A percentile compares a stretch with the other conserved stretches of the same genome.
phyloP scores from a whole-genome alignment of 495 filamentous ascomycete genomes.

The Xylaria palmicola region DNA sequence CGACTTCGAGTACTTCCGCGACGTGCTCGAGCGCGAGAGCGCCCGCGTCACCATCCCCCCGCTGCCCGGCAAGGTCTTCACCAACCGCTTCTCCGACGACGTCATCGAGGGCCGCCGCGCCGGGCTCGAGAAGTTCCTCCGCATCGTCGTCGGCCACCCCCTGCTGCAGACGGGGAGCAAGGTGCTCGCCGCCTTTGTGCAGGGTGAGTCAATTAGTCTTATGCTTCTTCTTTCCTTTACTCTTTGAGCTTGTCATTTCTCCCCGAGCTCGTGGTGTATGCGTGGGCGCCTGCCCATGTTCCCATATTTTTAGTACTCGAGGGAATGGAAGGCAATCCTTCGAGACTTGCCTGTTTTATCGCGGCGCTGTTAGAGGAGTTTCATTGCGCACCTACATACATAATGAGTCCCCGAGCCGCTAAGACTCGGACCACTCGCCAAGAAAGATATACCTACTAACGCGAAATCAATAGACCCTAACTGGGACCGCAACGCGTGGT shows the following conservation, averaged over 20 bases:
- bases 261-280: too few species aligned
- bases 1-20: constrained; percentile 98
- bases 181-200: constrained; percentile 91
- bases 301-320: background rate
- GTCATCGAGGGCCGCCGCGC: constrained; percentile 95
- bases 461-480: constrained; percentile 59
- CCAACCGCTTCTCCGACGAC: constrained; percentile 96
- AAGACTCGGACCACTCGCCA: too few species aligned
- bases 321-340: too few species aligned
- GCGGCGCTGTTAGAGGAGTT: background rate
- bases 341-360: background rate
- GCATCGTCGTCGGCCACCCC: constrained; percentile 97
- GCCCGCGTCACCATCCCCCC: constrained; percentile 95
- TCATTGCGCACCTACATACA: background rate
- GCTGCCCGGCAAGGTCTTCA: constrained; percentile 95
- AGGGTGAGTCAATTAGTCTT: constrained; percentile 85
- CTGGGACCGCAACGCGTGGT: constrained; percentile 81
- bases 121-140: constrained; percentile 90
- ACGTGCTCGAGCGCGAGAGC: constrained; percentile 93
- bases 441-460: background rate
- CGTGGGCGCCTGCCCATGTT: background rate
- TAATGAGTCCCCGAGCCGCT: too few species aligned
- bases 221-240: background rate
- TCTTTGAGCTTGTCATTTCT: constrained; percentile 12
- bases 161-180: constrained; percentile 97